Evolutionary conservation across 208 protist genomes (phyloP), one percentile per base, ranked within the genome.

Genomic region (Leishmania lainsoni): DNA sequence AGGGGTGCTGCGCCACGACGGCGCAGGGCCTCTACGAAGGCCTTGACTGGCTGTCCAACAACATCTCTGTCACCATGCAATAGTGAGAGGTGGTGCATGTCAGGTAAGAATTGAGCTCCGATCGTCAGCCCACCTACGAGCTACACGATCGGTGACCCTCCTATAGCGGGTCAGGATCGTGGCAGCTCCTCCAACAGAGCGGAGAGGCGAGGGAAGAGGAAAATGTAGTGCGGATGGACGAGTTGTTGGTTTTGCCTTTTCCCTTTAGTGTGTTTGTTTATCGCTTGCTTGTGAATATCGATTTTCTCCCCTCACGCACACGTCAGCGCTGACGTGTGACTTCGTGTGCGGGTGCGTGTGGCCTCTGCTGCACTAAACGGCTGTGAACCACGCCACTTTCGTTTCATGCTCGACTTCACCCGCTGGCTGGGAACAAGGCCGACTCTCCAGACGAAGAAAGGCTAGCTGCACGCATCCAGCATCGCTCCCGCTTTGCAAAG

Each of bases 21-120:
- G 97, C 95, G 5, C 95, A 98, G 70, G 97, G 97, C 6, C 90
- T 98, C 45, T 98, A 97, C 81, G 95, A 98, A 78, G 97, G 95
- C 49, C 89, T 98, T 12, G 95, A 98, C 81, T 98, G 95, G 95
- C 86, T 98, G n/a, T 93, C 94, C 20, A 88, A 81, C 63, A 96
- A 97, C 80, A 86, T 88, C 29, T 86, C 78, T 6, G 42, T 61
- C 32, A 56, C 76, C 10, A 74, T 84, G 75, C 76, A 80, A 32
- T 32, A 12, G 32, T 16, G n/a, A 9, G 59, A 14, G n/a, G 6
- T 6, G n/a, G 56, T 22, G 56, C 20, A 59, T 1, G 20, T 59
- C 16, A 6, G 20, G 20, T n/a, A 5, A 59, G 20, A n/a, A 59
- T 59, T 16, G 4, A 26, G 6, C 1, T 5, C 20, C 56, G 8